A percentile compares a stretch with the other conserved stretches of the same genome.
Evolutionary conservation across 23 red algal genomes (phyloP).

Genomic region (Gracilaria caudata): DNA sequence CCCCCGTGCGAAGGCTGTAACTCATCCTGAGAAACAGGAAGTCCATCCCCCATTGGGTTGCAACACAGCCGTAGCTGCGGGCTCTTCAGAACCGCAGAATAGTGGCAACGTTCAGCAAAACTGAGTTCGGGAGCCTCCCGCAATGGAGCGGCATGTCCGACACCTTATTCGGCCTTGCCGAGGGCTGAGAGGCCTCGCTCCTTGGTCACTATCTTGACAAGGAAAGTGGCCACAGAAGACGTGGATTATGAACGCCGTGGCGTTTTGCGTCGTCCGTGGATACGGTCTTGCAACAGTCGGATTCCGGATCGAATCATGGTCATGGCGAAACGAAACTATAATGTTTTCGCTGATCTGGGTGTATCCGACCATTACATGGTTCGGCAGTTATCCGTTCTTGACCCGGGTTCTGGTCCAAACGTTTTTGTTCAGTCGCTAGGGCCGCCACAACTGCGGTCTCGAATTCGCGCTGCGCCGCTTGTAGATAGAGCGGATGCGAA

Average conservation of each 20-base stretch:
- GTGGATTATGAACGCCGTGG: background rate
- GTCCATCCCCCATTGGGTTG: background rate
- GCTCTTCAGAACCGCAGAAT: background rate
- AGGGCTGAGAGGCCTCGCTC: background rate
- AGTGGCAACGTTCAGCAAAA: background rate
- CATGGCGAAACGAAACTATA: conserved; percentile 27
- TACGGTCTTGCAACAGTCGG: background rate
- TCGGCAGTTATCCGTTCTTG: conserved; percentile 4
- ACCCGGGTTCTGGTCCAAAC: conserved; percentile 29
- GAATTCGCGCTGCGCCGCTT: background rate
- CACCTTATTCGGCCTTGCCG: background rate
- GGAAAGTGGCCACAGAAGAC: background rate
- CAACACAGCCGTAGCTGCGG: background rate
- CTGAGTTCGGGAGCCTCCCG: background rate
- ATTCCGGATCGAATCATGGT: background rate
- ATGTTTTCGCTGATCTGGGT: conserved; percentile 21
- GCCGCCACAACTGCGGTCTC: conserved; percentile 7
- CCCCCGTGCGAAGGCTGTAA: background rate
- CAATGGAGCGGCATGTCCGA: background rate
- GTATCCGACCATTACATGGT: background rate
- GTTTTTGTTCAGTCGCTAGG: background rate
- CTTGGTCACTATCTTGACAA: background rate
- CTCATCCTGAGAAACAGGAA: background rate
- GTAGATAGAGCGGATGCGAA: conserved; percentile 20
- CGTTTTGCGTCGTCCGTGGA: background rate